These are phyloP conservation scores for Tubosaeta brunneosetosa DNA, from an alignment of 768 basidiomycete genomes.

Conservation along the genomic window DNA sequence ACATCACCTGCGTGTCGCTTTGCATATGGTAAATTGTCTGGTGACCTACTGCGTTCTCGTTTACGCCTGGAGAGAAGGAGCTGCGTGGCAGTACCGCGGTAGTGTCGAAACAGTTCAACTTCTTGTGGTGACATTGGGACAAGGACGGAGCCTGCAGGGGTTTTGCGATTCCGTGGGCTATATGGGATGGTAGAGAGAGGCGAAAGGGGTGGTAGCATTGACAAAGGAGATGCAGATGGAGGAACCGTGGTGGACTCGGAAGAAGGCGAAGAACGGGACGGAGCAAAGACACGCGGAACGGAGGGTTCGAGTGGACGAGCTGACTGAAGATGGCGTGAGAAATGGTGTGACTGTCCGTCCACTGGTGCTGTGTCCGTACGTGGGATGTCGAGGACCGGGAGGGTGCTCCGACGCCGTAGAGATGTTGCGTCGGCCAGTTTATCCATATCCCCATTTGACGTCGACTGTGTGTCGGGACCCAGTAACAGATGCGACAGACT, in stretches of 20 bases:
- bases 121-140: slow-evolving; percentile 61
- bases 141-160: slow-evolving; percentile 58
- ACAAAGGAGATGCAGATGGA: slow-evolving; percentile 31
- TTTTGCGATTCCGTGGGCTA: slow-evolving; percentile 56
- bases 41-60: slow-evolving; percentile 37
- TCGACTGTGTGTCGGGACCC: slow-evolving; percentile 25
- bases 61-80: slow-evolving; percentile 51
- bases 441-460: slow-evolving; percentile 25
- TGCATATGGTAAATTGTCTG: slow-evolving; percentile 37
- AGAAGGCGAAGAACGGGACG: slow-evolving; percentile 37
- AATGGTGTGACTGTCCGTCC: slow-evolving; percentile 19
- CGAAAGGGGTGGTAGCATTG: slow-evolving; percentile 26
- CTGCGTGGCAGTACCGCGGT: slow-evolving; percentile 51
- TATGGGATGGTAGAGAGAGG: slow-evolving; percentile 48
- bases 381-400: slow-evolving; percentile 31
- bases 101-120: slow-evolving; percentile 53
- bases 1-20: slow-evolving; percentile 66
- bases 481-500: slow-evolving; percentile 40
- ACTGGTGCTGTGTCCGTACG: slow-evolving; percentile 23
- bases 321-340: slow-evolving; percentile 23
- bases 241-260: slow-evolving; percentile 22
- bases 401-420: slow-evolving; percentile 28
- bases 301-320: slow-evolving; percentile 24
- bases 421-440: slow-evolving; percentile 23
- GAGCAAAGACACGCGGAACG: slow-evolving; percentile 22